Percentiles rank a stretch among this genome's conserved stretches.
Conservation (phyloP, 208 protist species). For the Leishmania turanica region DNA sequence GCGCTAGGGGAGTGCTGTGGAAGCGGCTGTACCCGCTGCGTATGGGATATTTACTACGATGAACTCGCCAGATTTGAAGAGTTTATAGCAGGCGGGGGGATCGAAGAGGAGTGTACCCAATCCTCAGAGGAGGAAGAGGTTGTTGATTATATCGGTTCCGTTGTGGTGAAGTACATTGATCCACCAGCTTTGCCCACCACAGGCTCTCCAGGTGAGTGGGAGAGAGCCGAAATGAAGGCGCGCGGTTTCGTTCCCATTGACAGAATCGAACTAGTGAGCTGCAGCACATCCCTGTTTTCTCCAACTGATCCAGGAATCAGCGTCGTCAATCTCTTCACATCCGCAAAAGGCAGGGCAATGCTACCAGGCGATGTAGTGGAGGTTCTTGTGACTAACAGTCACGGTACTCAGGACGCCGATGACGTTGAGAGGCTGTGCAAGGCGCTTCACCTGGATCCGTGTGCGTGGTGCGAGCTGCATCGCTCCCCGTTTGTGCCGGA, state of each 20-base stretch:
- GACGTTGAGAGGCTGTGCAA: slow-evolving; percentile 64
- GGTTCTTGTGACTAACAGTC: slow-evolving; percentile 70
- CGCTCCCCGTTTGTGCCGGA: slow-evolving; percentile 83
- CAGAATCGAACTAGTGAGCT: slow-evolving; percentile 11
- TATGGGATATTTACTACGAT: slow-evolving; percentile 92
- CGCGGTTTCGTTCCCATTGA: slow-evolving; percentile 25
- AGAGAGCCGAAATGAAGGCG: slow-evolving; percentile 18
- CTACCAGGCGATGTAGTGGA: slow-evolving; percentile 78
- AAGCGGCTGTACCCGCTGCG: slow-evolving; percentile 84
- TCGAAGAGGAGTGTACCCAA: slow-evolving; percentile 16
- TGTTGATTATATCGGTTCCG: slow-evolving; percentile 66
- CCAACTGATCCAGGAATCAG: slow-evolving; percentile 24
- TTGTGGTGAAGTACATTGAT: slow-evolving; percentile 67
- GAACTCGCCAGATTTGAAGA: slow-evolving; percentile 61
- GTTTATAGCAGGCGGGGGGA: slow-evolving; percentile 24
- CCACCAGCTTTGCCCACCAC: background rate
- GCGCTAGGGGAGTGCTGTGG: slow-evolving; percentile 83
- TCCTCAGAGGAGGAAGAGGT: slow-evolving; percentile 30
- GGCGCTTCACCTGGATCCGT: slow-evolving; percentile 49
- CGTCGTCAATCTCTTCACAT: slow-evolving; percentile 28
- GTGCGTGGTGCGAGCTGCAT: slow-evolving; percentile 64
- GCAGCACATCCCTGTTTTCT: slow-evolving; percentile 13
- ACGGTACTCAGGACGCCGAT: slow-evolving; percentile 24
- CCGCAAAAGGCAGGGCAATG: slow-evolving; percentile 9
- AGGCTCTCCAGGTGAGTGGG: background rate